Evolutionary conservation across 192 early-diverging fungal genomes (phyloP).

Genomic region (Spizellomyces sp.): DNA sequence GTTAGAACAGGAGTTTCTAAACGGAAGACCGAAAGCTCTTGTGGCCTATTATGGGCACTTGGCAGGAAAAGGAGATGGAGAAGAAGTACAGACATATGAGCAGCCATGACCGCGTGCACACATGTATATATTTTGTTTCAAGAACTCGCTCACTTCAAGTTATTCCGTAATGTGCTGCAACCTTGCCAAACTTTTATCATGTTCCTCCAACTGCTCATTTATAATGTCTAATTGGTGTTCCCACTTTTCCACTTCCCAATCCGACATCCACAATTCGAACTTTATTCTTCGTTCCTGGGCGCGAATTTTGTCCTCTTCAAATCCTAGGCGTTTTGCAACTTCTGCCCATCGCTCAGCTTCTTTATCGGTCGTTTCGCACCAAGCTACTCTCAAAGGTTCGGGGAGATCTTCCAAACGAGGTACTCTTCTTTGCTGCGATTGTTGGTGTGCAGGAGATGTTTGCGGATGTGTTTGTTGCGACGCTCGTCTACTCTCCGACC

Average conservation of each 20-base stretch:
- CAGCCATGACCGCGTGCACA: too few species aligned
- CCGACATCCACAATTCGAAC: conserved; percentile 27
- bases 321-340: conserved; percentile 11
- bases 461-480: background rate
- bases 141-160: too few species aligned
- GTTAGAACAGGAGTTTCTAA: conserved; percentile 76
- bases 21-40: conserved; percentile 66
- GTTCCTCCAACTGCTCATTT: conserved; percentile 18
- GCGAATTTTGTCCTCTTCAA: conserved; percentile 14
- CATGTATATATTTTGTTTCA: too few species aligned
- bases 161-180: too few species aligned
- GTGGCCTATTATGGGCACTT: conserved; percentile 82
- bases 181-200: conserved; percentile 4
- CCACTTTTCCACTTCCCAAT: conserved; percentile 37
- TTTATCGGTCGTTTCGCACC: conserved; percentile 1
- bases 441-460: background rate
- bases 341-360: conserved; percentile 15
- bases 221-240: conserved; percentile 13
- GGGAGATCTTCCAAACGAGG: background rate
- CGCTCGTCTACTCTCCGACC: background rate
- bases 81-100: background rate
- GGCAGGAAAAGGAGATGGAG: conserved; percentile 25
- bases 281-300: conserved; percentile 14
- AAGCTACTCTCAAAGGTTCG: conserved; percentile 11
- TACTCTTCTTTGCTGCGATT: background rate